Evolutionary conservation across 805 yeast genomes (phyloP).

Genomic region (Wickerhamiella dianesei): DNA sequence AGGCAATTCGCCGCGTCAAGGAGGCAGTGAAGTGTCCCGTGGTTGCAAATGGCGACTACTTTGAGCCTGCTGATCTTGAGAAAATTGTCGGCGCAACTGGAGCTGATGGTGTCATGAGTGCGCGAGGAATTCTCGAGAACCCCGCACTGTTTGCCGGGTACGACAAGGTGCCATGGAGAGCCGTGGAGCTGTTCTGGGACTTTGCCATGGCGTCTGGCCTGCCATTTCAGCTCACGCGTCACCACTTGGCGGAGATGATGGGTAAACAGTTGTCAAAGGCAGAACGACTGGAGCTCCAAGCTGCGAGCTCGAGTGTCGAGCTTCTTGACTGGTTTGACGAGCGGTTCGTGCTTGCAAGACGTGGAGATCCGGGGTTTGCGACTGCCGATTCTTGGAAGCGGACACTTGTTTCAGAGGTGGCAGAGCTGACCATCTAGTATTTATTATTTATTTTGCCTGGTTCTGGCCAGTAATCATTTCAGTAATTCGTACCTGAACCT

Average conservation of each 20-base stretch:
- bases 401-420: constrained; percentile 12
- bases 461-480: too few relatives aligned
- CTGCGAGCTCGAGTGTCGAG: constrained; percentile 41
- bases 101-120: constrained; percentile 92
- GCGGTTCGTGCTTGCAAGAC: constrained; percentile 50
- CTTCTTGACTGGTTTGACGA: constrained; percentile 73
- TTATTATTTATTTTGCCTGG: constrained; percentile 10
- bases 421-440: not conserved
- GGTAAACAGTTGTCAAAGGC: constrained; percentile 37
- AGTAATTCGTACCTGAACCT: too few relatives aligned
- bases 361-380: constrained; percentile 61
- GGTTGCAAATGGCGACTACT: constrained; percentile 97
- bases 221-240: constrained; percentile 74
- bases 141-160: constrained; percentile 79
- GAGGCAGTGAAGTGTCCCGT: constrained; percentile 52
- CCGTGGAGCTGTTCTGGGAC: constrained; percentile 73
- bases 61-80: constrained; percentile 47
- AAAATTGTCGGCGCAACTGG: constrained; percentile 52
- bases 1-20: constrained; percentile 59
- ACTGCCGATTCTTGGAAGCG: constrained; percentile 29
- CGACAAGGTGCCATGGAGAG: constrained; percentile 74
- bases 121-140: constrained; percentile 70
- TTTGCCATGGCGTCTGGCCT: constrained; percentile 66
- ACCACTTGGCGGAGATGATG: constrained; percentile 81
- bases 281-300: constrained; percentile 51